Evolutionary conservation across 2,329 filamentous ascomycete genomes (phyloP), one percentile per base, ranked within the genome.

Genomic region (Fonsecaea multimorphosa): DNA sequence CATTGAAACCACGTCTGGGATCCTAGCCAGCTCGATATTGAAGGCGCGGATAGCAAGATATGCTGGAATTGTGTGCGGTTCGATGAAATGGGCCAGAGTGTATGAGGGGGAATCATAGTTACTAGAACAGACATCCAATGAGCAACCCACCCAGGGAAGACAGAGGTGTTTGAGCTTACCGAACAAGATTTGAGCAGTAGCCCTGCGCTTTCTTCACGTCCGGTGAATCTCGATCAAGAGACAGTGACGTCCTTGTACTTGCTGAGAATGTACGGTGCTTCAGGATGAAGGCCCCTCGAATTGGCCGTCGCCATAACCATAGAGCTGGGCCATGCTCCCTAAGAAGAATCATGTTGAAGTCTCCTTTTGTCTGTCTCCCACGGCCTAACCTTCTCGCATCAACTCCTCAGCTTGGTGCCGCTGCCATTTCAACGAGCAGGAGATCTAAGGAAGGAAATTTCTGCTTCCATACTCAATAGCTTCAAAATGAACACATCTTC

Each of bases 11-110:
- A 91, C 88, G 78, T 98, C 94, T 64, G 95, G 92, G 68, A 98
- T 90, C 64, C 91, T 87, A 52, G 94, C 91, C 66, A 97, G 86
- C 77, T 97, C 94, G 73, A 98, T 86, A 76, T 99, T 99, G 78
- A 99, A 88, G 58, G 93, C 91, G 69, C 94, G 91, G 64, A 99
- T 87, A 65, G 93, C 92, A 72, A 96, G 86, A 79, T 98, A 97
- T 71, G 92, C 90, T 78, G 96, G 89, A 73, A 88, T 89, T 12
- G 90, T 85, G 32, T 89, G 84, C 2, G 82, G 82, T 0, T 92
- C 93, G 67, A 97, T 86, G 79, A 97, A 97, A 67, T 91, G 89
- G 69, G 91, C 89, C 66, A 97, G 87, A 38, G 95, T 86, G 76
- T 92, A 92, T 16, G 95, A 93, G 69, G 96, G 91, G 62, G 93